Conservation (phyloP, 2,329 filamentous ascomycete genomes). For the Ophiostoma ulmi region DNA sequence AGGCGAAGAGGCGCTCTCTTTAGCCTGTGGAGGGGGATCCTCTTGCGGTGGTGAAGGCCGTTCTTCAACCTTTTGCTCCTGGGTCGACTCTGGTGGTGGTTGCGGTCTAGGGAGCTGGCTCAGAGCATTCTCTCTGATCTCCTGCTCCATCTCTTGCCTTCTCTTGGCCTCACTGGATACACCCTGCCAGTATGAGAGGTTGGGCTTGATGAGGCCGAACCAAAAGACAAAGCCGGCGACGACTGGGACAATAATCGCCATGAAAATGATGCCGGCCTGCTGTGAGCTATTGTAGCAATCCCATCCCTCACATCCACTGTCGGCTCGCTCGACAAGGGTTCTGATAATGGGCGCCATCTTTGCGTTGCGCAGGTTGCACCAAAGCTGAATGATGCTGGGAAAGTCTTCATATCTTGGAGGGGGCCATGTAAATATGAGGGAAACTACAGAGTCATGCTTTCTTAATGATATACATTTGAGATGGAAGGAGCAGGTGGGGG, state of each 20-base stretch:
- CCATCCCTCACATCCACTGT: constrained; percentile 35
- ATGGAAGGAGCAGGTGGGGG: not conserved
- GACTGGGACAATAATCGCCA: constrained; percentile 31
- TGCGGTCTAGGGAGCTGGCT: not conserved
- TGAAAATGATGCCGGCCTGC: constrained; percentile 40
- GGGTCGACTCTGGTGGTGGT: not conserved
- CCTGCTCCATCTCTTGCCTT: not conserved
- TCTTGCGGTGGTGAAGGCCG: not conserved
- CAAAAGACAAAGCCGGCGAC: constrained; percentile 35
- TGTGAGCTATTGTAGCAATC: constrained; percentile 37
- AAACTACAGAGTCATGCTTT: not conserved
- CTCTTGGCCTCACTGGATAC: not conserved
- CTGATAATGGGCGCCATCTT: not conserved
- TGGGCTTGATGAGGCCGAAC: constrained; percentile 29
- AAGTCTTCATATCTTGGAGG: not conserved
- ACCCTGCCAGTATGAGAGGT: not conserved
- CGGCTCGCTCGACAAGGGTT: constrained; percentile 9
- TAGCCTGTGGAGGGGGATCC: not conserved
- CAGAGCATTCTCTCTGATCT: not conserved
- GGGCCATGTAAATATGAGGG: not conserved
- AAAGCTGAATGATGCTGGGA: not conserved
- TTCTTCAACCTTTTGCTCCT: not conserved
- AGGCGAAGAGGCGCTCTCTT: not conserved
- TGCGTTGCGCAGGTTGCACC: not conserved
- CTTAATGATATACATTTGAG: not conserved